Evolutionary conservation across 2,329 filamentous ascomycete species (phyloP), one percentile per base, ranked within the genome.

Genomic region (Sarocladiaceae sp.): DNA sequence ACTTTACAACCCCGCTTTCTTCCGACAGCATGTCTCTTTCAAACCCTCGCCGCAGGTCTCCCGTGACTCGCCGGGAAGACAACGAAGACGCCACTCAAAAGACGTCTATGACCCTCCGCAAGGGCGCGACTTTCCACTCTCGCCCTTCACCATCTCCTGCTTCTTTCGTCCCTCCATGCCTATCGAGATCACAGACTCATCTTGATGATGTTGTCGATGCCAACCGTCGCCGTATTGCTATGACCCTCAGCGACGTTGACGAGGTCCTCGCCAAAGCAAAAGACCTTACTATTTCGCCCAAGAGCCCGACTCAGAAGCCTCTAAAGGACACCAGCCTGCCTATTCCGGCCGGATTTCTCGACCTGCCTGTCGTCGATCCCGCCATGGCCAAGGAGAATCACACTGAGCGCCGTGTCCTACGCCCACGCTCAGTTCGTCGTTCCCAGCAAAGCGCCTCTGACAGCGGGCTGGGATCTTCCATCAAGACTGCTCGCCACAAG

Each of bases 391-490:
- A 57, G 43, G 53, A 70, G 51, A 57, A 58, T 48, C 19, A 10
- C 16, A 20, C 27, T 13, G 71, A 72, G 61, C 66, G 72, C 47
- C 70, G 71, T 49, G 65, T 74, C 32, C 61, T 75, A 50, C 77
- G 74, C 47, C 72, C 74, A 50, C 75, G 74, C 47, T 68, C 66
- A 42, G 73, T 73, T 47, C 74, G 80, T 58, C 67, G 69, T 48
- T 72, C 71, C 33, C 75, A 82, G 58, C 77, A 81, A 57, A 83
- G 89, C 65, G 78, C 79, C 47, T 93, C 88, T 13, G 90, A 96
- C 68, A 95, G 89, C 61, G 90, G 88, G 44, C 72, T 96, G 51
- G 90, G 90, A 43, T 85, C 88, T 33, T 95, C 89, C 33, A 74
- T 95, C 56, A 77, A 73, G 48, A 85, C 79, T 6, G 73, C 69